Percentiles rank a stretch among this genome's conserved stretches.
Evolutionary conservation across 352 stramenopile species (phyloP).

Genomic region (Pythium rishiriense): DNA sequence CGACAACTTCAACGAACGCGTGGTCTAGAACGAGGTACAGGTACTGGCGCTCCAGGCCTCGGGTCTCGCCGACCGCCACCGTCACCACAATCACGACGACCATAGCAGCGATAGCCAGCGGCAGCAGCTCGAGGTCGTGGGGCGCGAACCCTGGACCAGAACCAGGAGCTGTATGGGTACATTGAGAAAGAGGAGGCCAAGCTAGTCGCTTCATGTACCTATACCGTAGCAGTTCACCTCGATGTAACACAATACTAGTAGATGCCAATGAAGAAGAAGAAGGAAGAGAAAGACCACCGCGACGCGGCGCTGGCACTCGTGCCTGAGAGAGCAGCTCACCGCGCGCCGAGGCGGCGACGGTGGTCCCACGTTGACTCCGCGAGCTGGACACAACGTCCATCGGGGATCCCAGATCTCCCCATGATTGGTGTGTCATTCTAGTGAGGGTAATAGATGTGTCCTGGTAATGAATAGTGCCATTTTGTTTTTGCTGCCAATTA

Average conservation of each 20-base stretch:
- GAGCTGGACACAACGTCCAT: not conserved
- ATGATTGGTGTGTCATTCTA: not conserved
- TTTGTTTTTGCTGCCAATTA: too few species aligned
- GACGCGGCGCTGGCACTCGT: constrained; percentile 40
- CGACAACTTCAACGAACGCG: constrained; percentile 15
- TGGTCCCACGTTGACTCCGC: too few species aligned
- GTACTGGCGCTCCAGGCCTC: constrained; percentile 16
- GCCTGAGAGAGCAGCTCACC: constrained; percentile 4
- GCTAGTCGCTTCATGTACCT: too few species aligned
- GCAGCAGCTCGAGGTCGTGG: not conserved
- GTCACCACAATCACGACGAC: constrained; percentile 17
- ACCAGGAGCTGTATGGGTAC: constrained; percentile 37
- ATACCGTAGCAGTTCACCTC: too few species aligned
- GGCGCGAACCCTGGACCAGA: constrained; percentile 39
- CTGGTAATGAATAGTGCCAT: not conserved
- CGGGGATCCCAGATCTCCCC: not conserved
- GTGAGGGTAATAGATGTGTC: not conserved
- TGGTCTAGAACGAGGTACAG: constrained; percentile 34
- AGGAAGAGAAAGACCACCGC: constrained; percentile 34
- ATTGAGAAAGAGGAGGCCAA: constrained; percentile 41
- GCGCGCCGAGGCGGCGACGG: not conserved
- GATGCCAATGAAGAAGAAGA: too few species aligned
- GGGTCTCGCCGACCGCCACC: constrained; percentile 2
- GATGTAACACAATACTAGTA: too few species aligned
- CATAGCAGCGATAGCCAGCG: constrained; percentile 28